These are phyloP conservation scores for Serendipita indica DNA, from an alignment of 768 basidiomycete genomes.

Conservation along the genomic window DNA sequence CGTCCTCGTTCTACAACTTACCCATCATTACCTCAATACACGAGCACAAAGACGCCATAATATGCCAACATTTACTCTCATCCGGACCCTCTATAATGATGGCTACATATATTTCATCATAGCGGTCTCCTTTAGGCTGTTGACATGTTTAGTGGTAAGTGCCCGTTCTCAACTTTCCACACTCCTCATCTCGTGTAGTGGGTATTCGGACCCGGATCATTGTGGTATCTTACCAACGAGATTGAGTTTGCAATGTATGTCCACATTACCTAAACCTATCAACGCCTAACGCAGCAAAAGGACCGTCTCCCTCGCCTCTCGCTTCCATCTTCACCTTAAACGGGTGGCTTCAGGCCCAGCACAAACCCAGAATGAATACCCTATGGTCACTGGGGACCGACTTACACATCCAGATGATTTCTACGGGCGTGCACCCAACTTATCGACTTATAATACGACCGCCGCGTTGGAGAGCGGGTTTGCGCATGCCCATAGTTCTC, in stretches of 20 bases:
- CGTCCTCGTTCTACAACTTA: background rate
- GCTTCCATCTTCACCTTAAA: constrained; percentile 2
- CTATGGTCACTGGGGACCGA: no score
- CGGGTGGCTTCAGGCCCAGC: no score
- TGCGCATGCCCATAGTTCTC: no score
- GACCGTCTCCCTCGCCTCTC: background rate
- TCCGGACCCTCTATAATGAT: background rate
- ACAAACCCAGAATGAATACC: no score
- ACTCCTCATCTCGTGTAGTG: no score
- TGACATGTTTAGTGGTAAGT: background rate
- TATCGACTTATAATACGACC: no score
- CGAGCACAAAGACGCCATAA: background rate
- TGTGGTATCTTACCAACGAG: background rate
- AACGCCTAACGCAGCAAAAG: no score
- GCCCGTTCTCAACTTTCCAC: no score
- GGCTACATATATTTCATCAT: background rate
- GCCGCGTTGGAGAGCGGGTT: no score
- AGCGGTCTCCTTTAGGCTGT: background rate
- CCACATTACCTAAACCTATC: no score
- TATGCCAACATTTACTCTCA: background rate
- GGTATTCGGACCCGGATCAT: background rate
- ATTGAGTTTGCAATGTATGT: background rate
- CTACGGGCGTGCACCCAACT: no score
- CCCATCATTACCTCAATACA: background rate
- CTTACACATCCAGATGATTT: no score